Base-by-base conservation (phyloP, 2,329 filamentous ascomycete genomes). In the Rhytidhysteron rufulum region DNA sequence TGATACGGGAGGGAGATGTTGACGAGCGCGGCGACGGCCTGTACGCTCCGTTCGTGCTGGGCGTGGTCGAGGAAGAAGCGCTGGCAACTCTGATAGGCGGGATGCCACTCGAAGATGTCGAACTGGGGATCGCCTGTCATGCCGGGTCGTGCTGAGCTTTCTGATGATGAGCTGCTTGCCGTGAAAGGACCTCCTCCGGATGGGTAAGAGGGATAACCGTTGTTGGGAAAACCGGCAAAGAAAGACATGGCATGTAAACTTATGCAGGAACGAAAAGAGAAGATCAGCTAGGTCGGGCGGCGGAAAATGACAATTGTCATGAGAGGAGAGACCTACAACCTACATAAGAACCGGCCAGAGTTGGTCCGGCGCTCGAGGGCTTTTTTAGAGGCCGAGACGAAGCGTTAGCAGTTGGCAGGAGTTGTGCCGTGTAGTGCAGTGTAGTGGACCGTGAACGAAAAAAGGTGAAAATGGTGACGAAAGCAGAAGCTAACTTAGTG, bases 1-100 rank as follows among this genome's bases (percentile, higher is more conserved):
- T 97, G 91, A 61, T 84, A 94, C 2, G 93, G 93, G 0, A 97
- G 77, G 47, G 81, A 81, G 60, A 97, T 96, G 66, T 97, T 97
- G 69, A 96, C 73, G 64, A 93, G 89, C 5, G 89, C 85, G 16
- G 89, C 89, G 34, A 96, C 79, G 7, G 89, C 88, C 68, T 96
- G 90, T 11, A 95, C 88, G 8, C 84, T 79, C 15, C 76, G 78
- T 48, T 82, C 85, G 64, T 95, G 83, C 63, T 97, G 91, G 5
- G 89, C 88, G 58, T 91, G 83, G 56, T 96, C 88, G 57, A 97
- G 73, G 60, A 97, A 98, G 70, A 91, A 96, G 42, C 81, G 80
- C 51, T 91, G 82, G 67, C 93, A 98, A 50, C 82, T 89, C 66
- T 93, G 85, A 64, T 94, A 95, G 44, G 86, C 85, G 8, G 88